Base-by-base conservation (phyloP, 495 filamentous ascomycete genomes). In the Recurvomyces mirabilis region DNA sequence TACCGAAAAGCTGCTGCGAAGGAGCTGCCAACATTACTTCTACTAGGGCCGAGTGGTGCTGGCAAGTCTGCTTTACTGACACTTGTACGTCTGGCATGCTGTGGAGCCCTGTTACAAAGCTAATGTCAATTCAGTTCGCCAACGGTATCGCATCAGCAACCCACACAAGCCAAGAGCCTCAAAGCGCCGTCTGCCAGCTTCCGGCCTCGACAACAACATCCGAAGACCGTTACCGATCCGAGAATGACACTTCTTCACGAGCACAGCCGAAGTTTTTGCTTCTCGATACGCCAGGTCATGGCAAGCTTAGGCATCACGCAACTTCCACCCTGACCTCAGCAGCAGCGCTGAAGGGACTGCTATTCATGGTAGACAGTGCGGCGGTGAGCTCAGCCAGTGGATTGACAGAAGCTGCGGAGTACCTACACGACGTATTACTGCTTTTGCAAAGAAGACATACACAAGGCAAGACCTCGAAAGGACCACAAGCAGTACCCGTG, bases 261-360 rank as follows among this genome's bases (percentile, higher is more conserved):
- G 63, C 74, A n/a, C 70, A 74, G 47, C 72, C 79, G 47, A 76
- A 73, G 39, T 88, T 94, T 64, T 70, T 83, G 37, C 65, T 95
- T 20, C 63, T 77, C 56, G 89, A 98, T 67, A 95, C 91, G 3
- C 89, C 89, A 1, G 89, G 89, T 42, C 91, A 95, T 69, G 87
- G 86, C 39, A 98, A 98, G 60, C 76, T 95, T 6, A 84, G 91
- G 36, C 69, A 72, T 48, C 56, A 57, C 32, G 61, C 62, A 11
- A 30, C 55, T 28, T 17, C 43, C 24, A 41, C 47, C 20, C 54
- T 73, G 60, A 61, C 56, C 40, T 55, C 58, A 15, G 45, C 59
- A 59, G 6, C 69, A 68, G 38, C 66, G 63, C 64, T 88, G 19
- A 75, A 77, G 29, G 87, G 82, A n/a, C 65, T 98, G 30, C 66